Conservation (phyloP, 1,139 yeast species). For the Kurtzmaniella natalensis region DNA sequence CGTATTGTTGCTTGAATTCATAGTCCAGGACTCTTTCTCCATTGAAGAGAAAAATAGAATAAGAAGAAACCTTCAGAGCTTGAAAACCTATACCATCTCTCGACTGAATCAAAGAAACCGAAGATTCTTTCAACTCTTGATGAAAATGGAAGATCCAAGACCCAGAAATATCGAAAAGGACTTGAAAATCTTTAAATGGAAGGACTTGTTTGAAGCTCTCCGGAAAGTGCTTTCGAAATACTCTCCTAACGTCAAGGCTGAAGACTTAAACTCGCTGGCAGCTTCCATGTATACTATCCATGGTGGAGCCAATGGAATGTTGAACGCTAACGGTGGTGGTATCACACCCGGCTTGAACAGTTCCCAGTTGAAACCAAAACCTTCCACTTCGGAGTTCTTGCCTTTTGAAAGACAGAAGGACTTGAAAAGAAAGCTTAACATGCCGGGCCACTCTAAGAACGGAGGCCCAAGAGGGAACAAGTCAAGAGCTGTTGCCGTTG, state of each 20-base stretch:
- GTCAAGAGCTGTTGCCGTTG: too few relatives aligned
- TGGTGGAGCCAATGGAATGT: neutral
- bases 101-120: conserved; percentile 42
- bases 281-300: too few relatives aligned
- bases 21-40: conserved; percentile 54
- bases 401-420: conserved; percentile 27
- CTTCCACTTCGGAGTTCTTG: conserved; percentile 18
- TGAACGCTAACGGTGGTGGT: neutral
- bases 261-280: neutral
- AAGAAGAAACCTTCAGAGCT: conserved; percentile 61
- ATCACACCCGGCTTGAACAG: neutral
- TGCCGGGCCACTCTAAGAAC: too few relatives aligned
- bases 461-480: too few relatives aligned
- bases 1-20: conserved; percentile 52
- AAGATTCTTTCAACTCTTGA: conserved; percentile 53
- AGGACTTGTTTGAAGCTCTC: conserved; percentile 49
- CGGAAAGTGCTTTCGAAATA: conserved; percentile 62
- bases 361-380: too few relatives aligned
- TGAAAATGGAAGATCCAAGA: conserved; percentile 63
- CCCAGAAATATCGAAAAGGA: conserved; percentile 74
- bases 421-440: conserved; percentile 16
- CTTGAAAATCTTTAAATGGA: conserved; percentile 66
- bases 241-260: conserved; percentile 14
- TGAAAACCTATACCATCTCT: conserved; percentile 59
- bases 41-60: conserved; percentile 70